phyloP scores from a whole-genome alignment of 2,329 filamentous ascomycete species.

The Tricladium varicosporioides region DNA sequence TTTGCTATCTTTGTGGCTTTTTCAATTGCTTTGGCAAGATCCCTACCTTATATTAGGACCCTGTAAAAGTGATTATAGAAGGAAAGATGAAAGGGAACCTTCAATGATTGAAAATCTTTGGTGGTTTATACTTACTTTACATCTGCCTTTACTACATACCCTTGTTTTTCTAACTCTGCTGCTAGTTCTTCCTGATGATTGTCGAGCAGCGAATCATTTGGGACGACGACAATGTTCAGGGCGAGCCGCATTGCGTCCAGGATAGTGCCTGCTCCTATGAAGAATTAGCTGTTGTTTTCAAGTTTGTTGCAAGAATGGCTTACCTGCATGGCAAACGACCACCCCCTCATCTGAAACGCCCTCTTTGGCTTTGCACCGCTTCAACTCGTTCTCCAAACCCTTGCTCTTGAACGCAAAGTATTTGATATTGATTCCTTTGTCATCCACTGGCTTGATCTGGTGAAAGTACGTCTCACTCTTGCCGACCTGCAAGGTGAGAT shows the following conservation, averaged over 20 bases:
- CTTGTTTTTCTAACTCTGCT: slow-evolving; percentile 67
- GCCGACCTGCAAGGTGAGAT: slow-evolving; percentile 80
- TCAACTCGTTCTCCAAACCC: slow-evolving; percentile 48
- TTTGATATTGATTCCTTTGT: slow-evolving; percentile 47
- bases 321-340: slow-evolving; percentile 88
- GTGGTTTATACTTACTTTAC: slow-evolving; percentile 20
- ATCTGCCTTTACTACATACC: slow-evolving; percentile 60
- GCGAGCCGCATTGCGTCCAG: slow-evolving; percentile 75
- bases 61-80: neutral
- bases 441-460: slow-evolving; percentile 23
- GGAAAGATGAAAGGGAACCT: neutral
- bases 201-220: slow-evolving; percentile 77
- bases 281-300: neutral
- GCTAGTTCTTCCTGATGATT: slow-evolving; percentile 93
- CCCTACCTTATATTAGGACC: slow-evolving; percentile 6
- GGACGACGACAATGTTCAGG: slow-evolving; percentile 81
- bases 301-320: slow-evolving; percentile 22
- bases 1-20: slow-evolving; percentile 18
- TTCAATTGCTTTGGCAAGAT: slow-evolving; percentile 22
- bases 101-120: neutral
- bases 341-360: slow-evolving; percentile 59
- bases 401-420: slow-evolving; percentile 65
- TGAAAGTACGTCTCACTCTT: slow-evolving; percentile 58
- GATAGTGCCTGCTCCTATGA: slow-evolving; percentile 80
- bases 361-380: slow-evolving; percentile 48